These are phyloP conservation scores for Xylaria hypoxylon DNA, from an alignment of 2,329 filamentous ascomycete genomes.

Conservation along the genomic window DNA sequence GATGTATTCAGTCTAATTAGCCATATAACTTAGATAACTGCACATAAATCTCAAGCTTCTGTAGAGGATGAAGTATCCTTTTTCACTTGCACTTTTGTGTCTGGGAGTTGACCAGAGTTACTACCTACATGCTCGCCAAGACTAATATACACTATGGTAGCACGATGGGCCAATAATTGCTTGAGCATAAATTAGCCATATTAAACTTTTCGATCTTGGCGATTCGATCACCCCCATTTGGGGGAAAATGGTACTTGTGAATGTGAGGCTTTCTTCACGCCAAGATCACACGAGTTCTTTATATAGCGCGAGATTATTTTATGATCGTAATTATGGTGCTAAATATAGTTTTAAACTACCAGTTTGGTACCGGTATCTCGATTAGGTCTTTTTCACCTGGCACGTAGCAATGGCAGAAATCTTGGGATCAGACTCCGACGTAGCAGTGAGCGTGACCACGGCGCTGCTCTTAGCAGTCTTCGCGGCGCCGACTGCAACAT, in stretches of 20 bases:
- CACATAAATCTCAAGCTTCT: not conserved
- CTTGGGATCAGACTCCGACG: constrained; percentile 57
- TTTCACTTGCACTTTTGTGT: not conserved
- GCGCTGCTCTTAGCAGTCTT: constrained; percentile 51
- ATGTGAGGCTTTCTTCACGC: not conserved
- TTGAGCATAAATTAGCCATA: constrained; percentile 8
- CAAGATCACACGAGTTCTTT: not conserved
- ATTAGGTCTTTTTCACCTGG: constrained; percentile 31
- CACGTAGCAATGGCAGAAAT: constrained; percentile 30
- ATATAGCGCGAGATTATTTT: not conserved
- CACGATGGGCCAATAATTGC: not conserved
- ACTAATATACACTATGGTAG: not conserved
- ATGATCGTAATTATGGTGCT: constrained; percentile 1
- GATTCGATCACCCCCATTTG: no score
- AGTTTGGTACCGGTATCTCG: not conserved
- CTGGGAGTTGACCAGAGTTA: not conserved
- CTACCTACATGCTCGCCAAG: not conserved
- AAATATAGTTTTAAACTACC: constrained; percentile 11
- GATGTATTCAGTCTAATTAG: constrained; percentile 24
- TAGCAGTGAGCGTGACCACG: constrained; percentile 57
- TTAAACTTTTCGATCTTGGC: not conserved
- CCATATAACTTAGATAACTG: constrained; percentile 16
- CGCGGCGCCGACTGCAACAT: constrained; percentile 57
- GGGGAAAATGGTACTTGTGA: not conserved
- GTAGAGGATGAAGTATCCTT: not conserved